A percentile compares a stretch with the other conserved stretches of the same genome.
Conservation (phyloP, 1,139 yeast genomes). For the Pichia sp. region DNA sequence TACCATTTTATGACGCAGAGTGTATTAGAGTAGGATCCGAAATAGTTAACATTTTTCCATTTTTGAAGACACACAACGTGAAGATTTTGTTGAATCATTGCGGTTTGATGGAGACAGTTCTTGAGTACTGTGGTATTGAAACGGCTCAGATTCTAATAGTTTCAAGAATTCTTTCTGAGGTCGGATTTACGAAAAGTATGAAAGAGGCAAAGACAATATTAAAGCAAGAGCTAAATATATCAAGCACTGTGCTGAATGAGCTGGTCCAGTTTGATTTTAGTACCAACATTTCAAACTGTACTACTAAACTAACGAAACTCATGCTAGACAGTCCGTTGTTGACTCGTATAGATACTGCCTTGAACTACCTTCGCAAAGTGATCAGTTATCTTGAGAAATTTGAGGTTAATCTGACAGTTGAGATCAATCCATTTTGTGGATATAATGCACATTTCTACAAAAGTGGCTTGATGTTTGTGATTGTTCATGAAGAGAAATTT, state of each 20-base stretch:
- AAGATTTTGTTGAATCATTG: constrained; percentile 70
- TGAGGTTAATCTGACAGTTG: constrained; percentile 46
- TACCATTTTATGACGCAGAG: constrained; percentile 75
- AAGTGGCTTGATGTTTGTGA: constrained; percentile 79
- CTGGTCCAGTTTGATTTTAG: constrained; percentile 75
- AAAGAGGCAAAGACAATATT: constrained; percentile 63
- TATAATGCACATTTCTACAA: constrained; percentile 75
- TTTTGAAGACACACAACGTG: constrained; percentile 52
- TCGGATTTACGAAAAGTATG: constrained; percentile 65
- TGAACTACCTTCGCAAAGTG: constrained; percentile 57
- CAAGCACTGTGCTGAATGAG: constrained; percentile 79
- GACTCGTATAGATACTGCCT: constrained; percentile 55
- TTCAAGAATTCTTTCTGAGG: constrained; percentile 65
- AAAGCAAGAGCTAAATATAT: constrained; percentile 66
- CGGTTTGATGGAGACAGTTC: constrained; percentile 68
- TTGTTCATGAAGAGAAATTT: constrained; percentile 52
- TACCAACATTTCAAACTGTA: constrained; percentile 61
- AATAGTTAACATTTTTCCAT: constrained; percentile 58
- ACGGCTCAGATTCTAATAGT: constrained; percentile 67
- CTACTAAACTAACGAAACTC: constrained; percentile 54
- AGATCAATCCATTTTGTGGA: constrained; percentile 70
- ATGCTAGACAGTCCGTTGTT: constrained; percentile 74
- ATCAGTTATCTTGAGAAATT: constrained; percentile 50
- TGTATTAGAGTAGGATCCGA: constrained; percentile 79
- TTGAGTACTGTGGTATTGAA: constrained; percentile 74